Evolutionary conservation across 192 early-diverging fungal genomes (phyloP), one percentile per base, ranked within the genome.

Genomic region (Chytriomyces confervae): DNA sequence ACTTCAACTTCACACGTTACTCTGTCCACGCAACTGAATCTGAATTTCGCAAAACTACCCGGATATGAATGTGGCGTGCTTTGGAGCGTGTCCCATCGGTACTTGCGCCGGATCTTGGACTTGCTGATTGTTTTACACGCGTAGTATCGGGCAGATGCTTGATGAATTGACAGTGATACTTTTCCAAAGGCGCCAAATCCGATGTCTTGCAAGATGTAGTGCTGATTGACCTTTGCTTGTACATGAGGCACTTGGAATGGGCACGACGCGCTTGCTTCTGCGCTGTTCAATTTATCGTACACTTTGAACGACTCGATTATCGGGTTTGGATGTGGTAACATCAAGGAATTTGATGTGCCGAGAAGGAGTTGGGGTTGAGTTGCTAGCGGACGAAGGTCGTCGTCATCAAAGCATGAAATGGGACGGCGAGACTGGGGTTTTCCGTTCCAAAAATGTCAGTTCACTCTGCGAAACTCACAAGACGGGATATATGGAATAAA

Each of bases 61-160:
- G 53, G 53, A 57, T 4, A 36, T 36, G 36, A 36, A 36, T 36
- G 53, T 57, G 16, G 13, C 53, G 53, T 13, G 53, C 53, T 57
- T 20, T 57, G 13, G 53, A 13, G 20, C 20, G 16, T 13, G 53
- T 20, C 48, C 76, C 79, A 90, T 53, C 89, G 81, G 46, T 86
- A 88, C 76, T 91, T 86, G 47, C 83, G 84, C 75, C 80, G 43
- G 13, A 91, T 50, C 51, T 88, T 73, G 9, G 68, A 62, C 76
- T 91, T 91, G 51, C 85, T 88, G 3, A 91, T 71, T 20, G 89
- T 82, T 66, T 91, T 91, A 77, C 85, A 89, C 3, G 90, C 90
- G 64, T 89, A 91, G 61, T 85, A 86, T 16, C 83, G 29, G 46
- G 72, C 79, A 43, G 78, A 80, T 43, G 81, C 81, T 76, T 85